phyloP scores from a whole-genome alignment of 495 filamentous ascomycete genomes.

The Lentithecium fluviatile region DNA sequence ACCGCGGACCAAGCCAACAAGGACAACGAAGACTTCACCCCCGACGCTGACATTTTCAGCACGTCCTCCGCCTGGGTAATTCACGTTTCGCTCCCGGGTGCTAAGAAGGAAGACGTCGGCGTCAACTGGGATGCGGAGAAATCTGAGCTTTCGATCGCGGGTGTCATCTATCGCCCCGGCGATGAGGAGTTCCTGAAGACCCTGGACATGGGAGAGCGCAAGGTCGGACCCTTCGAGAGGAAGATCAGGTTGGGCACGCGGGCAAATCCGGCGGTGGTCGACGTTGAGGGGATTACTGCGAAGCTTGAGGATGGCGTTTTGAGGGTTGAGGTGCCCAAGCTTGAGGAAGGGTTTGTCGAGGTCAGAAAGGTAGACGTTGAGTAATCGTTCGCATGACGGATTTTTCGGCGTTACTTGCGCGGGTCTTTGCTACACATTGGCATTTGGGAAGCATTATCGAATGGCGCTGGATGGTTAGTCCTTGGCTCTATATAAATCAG shows the following conservation, averaged over 20 bases:
- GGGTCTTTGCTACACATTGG: too few relatives aligned
- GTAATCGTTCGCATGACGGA: conserved; percentile 31
- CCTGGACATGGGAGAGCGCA: conserved; percentile 63
- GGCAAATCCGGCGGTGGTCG: conserved; percentile 59
- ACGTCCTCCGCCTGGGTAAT: conserved; percentile 61
- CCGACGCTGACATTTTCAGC: conserved; percentile 71
- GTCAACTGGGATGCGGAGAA: conserved; percentile 73
- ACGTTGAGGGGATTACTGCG: conserved; percentile 64
- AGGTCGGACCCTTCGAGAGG: conserved; percentile 69
- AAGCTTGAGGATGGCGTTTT: conserved; percentile 64
- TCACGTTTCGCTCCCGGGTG: conserved; percentile 73
- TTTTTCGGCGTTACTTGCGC: too few relatives aligned
- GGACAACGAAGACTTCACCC: conserved; percentile 54
- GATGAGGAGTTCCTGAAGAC: conserved; percentile 69
- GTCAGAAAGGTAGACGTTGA: conserved; percentile 61
- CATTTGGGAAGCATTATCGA: too few relatives aligned
- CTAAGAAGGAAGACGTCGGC: conserved; percentile 72
- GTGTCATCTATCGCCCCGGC: conserved; percentile 68
- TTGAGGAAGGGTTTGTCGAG: conserved; percentile 57
- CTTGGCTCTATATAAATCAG: too few relatives aligned
- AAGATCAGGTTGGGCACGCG: conserved; percentile 59
- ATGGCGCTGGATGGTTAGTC: too few relatives aligned
- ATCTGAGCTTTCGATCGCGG: conserved; percentile 61
- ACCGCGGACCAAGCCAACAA: conserved; percentile 9
- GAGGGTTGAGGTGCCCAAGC: conserved; percentile 66